Evolutionary conservation across 441 rosid genomes (phyloP), one percentile per base, ranked within the genome.

Genomic region (Adansonia gregorii): DNA sequence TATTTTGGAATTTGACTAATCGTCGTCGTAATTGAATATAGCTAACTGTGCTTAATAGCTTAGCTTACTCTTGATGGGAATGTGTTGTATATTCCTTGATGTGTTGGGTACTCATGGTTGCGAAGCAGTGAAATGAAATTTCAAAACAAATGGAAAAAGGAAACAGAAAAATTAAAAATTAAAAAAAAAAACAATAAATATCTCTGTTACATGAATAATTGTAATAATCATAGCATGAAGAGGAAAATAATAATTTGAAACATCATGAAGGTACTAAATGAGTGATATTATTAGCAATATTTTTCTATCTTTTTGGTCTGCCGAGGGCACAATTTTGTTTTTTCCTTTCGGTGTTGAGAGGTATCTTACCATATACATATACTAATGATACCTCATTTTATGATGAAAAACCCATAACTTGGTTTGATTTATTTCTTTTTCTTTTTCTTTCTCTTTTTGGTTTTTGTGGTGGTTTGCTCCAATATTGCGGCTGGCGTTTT

Each of bases 391-490:
- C 73, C 14, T 51, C 27, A 73, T 56, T 43, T 56, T 56, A 19
- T 17, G 77, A 63, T 15, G 39, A 24, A 74, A 45, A 31, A 55
- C 46, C 8, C 12, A 69, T 31, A 35, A 54, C 9, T n/a, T 54
- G 31, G 49, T 20, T 27, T 51, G 43, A 9, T 51, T 31, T 9
- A 14, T 54, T 19, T 45, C 45, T 52, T 67, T 3, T 15, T 9
- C 45, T 63, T 63, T 11, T 45, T 54, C 31, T 67, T 10, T 31
- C 64, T 17, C 2, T 54, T 72, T 19, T 72, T 72, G 65, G 52
- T 72, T 58, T 17, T 6, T 72, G 46, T 39, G 64, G 31, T 72
- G 35, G 51, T 19, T 72, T 72, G 35, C 52, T 52, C 27, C 31
- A 27, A 31, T 71, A 12, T n/a, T 4, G 63, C 12, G 11, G 2